Percentiles rank a stretch among this genome's conserved stretches.
Conservation (phyloP, 257 asterid genomes). For the Anisodus tanguticus region DNA sequence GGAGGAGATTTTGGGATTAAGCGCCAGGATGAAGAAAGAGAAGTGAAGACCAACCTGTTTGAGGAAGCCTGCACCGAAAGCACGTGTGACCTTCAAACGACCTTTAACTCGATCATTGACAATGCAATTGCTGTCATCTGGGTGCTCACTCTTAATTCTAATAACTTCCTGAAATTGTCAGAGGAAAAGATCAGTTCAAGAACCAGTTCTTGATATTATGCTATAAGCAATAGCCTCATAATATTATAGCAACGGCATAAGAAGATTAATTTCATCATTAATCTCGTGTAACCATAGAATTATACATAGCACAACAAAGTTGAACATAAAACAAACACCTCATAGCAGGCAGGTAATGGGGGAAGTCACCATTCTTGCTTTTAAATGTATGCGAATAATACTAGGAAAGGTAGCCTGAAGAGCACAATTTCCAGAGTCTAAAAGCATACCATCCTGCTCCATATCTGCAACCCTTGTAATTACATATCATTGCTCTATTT, state of each 20-base stretch:
- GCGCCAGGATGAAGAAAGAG: neutral
- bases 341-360: constrained; percentile 1
- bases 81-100: constrained; percentile 96
- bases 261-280: constrained; percentile 10
- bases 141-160: constrained; percentile 95
- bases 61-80: constrained; percentile 98
- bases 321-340: neutral
- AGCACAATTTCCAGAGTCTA: neutral
- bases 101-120: constrained; percentile 95
- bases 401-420: neutral
- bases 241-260: neutral
- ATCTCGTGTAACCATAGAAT: neutral
- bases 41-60: constrained; percentile 64
- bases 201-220: neutral
- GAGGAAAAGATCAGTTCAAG: neutral
- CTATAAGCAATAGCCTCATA: neutral
- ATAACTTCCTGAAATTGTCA: constrained; percentile 67
- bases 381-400: neutral
- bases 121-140: constrained; percentile 90
- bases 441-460: constrained; percentile 3
- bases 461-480: neutral
- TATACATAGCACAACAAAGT: neutral
- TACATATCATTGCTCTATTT: neutral
- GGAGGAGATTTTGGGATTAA: neutral
- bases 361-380: neutral